These are phyloP conservation scores for Fraxinus excelsior DNA, from an alignment of 257 asterid species.

Conservation along the genomic window DNA sequence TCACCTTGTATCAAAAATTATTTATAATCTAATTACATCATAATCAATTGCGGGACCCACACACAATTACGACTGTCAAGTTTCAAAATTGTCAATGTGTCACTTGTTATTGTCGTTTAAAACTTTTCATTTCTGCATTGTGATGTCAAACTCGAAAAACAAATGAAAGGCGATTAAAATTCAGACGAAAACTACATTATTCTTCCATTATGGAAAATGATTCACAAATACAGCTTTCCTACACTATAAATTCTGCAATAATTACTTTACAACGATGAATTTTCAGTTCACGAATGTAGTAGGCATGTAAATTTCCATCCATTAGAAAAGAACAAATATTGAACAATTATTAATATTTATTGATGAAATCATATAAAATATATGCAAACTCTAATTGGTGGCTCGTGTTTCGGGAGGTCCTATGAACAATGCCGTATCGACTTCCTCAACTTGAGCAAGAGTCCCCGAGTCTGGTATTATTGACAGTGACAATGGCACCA, in stretches of 20 bases:
- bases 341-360: background rate
- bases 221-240: background rate
- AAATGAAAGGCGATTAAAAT: too few species aligned
- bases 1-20: too few species aligned
- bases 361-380: constrained; percentile 5
- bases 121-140: too few species aligned
- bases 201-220: background rate
- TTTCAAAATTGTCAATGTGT: too few species aligned
- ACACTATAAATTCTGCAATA: constrained; percentile 3
- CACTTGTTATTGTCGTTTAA: too few species aligned
- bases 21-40: background rate
- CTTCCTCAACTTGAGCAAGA: constrained; percentile 32
- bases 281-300: background rate
- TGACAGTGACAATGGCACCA: constrained; percentile 31
- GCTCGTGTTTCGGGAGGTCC: constrained; percentile 38
- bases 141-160: too few species aligned
- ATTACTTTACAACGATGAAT: background rate
- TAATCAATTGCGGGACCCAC: background rate
- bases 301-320: background rate
- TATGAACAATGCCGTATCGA: constrained; percentile 51
- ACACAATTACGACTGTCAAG: too few species aligned
- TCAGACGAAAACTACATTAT: too few species aligned
- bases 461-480: constrained; percentile 11
- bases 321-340: background rate
- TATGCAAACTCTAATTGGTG: background rate